These are phyloP conservation scores for Simplicillium sp. DNA, from an alignment of 2,329 filamentous ascomycete genomes.

Conservation along the genomic window DNA sequence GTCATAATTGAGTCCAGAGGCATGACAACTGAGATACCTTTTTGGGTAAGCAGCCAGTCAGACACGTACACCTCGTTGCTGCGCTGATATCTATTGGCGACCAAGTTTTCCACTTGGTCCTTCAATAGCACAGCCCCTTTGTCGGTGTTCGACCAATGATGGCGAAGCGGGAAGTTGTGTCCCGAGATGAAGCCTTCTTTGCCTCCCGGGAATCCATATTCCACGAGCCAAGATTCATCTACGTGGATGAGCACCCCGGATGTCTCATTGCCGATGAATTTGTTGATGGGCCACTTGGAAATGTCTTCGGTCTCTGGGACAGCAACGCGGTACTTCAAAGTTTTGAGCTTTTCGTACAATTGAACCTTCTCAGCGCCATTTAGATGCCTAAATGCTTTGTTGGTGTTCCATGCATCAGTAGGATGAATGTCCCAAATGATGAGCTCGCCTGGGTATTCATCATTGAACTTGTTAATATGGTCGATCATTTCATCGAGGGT, in stretches of 20 bases:
- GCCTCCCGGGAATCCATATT: slow-evolving; percentile 13
- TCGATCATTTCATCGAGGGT: slow-evolving; percentile 16
- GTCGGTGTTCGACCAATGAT: slow-evolving; percentile 14
- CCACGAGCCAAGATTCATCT: slow-evolving; percentile 11
- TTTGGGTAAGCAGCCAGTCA: slow-evolving; percentile 17
- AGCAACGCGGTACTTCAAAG: slow-evolving; percentile 11
- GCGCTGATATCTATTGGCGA: slow-evolving; percentile 6
- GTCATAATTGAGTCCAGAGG: slow-evolving; percentile 5
- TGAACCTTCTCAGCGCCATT: slow-evolving; percentile 2
- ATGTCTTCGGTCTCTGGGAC: slow-evolving; percentile 15
- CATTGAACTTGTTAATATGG: slow-evolving; percentile 18
- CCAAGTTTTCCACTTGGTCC: slow-evolving; percentile 13
- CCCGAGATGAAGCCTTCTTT: slow-evolving; percentile 17
- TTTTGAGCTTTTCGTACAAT: slow-evolving; percentile 13
- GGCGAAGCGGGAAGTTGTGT: slow-evolving; percentile 13
- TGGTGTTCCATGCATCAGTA: slow-evolving; percentile 1
- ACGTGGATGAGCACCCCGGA: slow-evolving; percentile 20
- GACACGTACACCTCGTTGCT: slow-evolving; percentile 10
- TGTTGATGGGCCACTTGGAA: slow-evolving; percentile 13
- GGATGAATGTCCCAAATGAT: slow-evolving; percentile 21
- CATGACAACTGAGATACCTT: slow-evolving; percentile 1
- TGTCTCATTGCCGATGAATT: slow-evolving; percentile 14
- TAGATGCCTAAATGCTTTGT: slow-evolving; percentile 1
- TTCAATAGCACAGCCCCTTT: slow-evolving; percentile 5
- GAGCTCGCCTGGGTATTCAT: slow-evolving; percentile 19